A percentile compares a stretch with the other conserved stretches of the same genome.
These are phyloP conservation scores for Marasmius sp. DNA, from an alignment of 1,284 basidiomycete genomes.

Conservation along the genomic window DNA sequence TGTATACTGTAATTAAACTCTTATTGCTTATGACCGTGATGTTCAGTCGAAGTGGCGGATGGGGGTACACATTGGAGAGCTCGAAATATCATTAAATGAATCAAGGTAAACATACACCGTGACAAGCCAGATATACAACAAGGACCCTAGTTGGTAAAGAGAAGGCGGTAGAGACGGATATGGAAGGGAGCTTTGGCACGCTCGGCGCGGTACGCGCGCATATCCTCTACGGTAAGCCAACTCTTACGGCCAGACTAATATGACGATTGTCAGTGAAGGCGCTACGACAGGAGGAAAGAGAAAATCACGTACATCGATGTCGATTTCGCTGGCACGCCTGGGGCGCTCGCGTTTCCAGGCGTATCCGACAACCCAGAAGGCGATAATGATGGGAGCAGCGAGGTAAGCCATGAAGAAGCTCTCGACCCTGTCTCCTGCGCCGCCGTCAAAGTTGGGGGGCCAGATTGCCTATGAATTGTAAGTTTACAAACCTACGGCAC, in stretches of 20 bases:
- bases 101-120: background rate
- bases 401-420: conserved; percentile 39
- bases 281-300: background rate
- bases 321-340: conserved; percentile 32
- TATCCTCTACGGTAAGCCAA: conserved; percentile 41
- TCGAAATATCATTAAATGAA: too few species aligned
- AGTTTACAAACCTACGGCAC: background rate
- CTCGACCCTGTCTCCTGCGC: conserved; percentile 25
- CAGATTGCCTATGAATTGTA: conserved; percentile 30
- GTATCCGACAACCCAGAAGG: conserved; percentile 35
- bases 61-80: too few species aligned
- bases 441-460: conserved; percentile 32
- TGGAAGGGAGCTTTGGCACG: conserved; percentile 31
- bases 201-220: conserved; percentile 39
- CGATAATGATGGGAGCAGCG: conserved; percentile 36
- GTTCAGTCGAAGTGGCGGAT: too few species aligned
- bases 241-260: conserved; percentile 39
- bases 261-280: background rate
- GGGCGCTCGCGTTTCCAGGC: conserved; percentile 39
- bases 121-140: background rate
- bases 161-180: conserved; percentile 31
- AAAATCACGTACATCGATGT: conserved; percentile 33
- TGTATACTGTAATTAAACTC: too few species aligned
- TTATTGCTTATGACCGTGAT: too few species aligned
- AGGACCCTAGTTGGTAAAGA: background rate